Evolutionary conservation across 2,329 filamentous ascomycete species (phyloP).

Genomic region (Zymoseptoria passerinii): DNA sequence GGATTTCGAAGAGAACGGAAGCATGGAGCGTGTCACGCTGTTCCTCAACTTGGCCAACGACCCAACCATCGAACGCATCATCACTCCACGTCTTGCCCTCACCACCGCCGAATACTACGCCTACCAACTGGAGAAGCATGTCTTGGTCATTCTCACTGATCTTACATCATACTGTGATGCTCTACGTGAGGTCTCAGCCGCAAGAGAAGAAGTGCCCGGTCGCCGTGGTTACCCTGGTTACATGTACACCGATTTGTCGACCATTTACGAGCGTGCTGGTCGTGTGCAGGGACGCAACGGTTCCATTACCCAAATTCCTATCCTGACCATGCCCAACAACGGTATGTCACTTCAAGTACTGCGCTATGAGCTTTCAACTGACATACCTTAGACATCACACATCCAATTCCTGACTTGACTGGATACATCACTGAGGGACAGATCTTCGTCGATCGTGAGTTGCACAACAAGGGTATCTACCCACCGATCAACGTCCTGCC

Average conservation of each 20-base stretch:
- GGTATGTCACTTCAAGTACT: constrained; percentile 39
- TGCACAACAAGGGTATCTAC: constrained; percentile 96
- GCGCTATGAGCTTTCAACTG: neutral
- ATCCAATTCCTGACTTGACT: constrained; percentile 96
- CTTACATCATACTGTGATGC: constrained; percentile 97
- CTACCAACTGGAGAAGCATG: constrained; percentile 99
- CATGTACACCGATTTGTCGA: constrained; percentile 99
- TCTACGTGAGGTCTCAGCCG: constrained; percentile 94
- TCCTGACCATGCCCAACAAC: constrained; percentile 99
- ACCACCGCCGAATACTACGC: constrained; percentile 99
- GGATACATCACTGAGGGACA: constrained; percentile 99
- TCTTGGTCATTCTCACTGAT: constrained; percentile 96
- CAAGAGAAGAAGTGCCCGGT: constrained; percentile 96
- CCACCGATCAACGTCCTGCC: constrained; percentile 98
- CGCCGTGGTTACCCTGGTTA: constrained; percentile 99
- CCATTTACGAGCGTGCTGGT: constrained; percentile 97
- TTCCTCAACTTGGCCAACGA: constrained; percentile 99
- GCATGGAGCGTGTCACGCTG: constrained; percentile 90
- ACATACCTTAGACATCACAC: constrained; percentile 66
- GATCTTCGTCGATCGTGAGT: constrained; percentile 90
- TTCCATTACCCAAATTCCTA: constrained; percentile 98
- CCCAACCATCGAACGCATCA: constrained; percentile 99
- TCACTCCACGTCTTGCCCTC: constrained; percentile 93
- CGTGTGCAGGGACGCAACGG: constrained; percentile 95
- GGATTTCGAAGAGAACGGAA: constrained; percentile 98